Conservation (phyloP, 208 protist genomes). For the Naegleria fowleri region DNA sequence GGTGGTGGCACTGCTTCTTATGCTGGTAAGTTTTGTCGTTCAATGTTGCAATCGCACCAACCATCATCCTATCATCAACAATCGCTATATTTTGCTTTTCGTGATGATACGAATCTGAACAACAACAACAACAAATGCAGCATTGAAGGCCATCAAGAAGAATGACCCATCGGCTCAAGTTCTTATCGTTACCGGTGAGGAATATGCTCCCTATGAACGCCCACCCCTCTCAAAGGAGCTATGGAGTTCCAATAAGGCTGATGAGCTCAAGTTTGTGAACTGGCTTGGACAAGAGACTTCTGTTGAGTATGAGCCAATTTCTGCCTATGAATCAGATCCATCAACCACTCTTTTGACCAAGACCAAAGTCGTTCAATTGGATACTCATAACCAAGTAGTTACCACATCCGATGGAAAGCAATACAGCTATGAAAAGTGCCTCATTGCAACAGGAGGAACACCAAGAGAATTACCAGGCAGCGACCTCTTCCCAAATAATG, state of each 20-base stretch:
- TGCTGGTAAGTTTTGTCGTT: neutral
- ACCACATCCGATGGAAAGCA: neutral
- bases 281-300: neutral
- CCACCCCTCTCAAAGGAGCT: constrained; percentile 11
- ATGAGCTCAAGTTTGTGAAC: neutral
- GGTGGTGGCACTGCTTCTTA: constrained; percentile 18
- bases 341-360: neutral
- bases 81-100: too few species aligned
- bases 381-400: neutral
- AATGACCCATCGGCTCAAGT: neutral
- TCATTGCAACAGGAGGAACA: constrained; percentile 25
- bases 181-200: neutral
- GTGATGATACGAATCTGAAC: too few species aligned
- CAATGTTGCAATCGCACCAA: neutral
- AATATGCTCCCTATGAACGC: constrained; percentile 3
- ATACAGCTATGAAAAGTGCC: constrained; percentile 3
- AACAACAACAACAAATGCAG: too few species aligned
- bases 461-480: constrained; percentile 22
- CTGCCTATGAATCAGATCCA: neutral
- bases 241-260: neutral
- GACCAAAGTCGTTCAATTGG: neutral
- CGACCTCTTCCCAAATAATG: neutral
- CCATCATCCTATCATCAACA: too few species aligned
- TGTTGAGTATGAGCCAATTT: neutral
- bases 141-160: neutral